These are phyloP conservation scores for Biscogniauxia sp. DNA, from an alignment of 2,329 filamentous ascomycete species.

Conservation along the genomic window DNA sequence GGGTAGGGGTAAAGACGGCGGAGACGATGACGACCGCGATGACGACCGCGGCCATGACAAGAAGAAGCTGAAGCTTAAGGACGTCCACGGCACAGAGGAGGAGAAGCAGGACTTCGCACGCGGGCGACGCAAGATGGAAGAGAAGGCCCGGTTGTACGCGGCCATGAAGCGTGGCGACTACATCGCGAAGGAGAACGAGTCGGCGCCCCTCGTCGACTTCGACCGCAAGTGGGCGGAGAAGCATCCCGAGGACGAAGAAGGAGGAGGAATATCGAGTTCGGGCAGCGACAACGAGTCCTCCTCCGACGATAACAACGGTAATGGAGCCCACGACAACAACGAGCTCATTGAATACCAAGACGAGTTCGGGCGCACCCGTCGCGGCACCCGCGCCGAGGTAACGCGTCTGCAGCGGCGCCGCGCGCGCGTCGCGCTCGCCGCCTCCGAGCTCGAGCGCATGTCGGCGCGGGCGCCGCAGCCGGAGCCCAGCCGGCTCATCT, in stretches of 20 bases:
- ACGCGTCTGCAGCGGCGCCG: conserved; percentile 59
- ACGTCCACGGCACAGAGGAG: conserved; percentile 54
- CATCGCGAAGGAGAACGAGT: conserved; percentile 62
- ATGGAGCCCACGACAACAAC: conserved; percentile 32
- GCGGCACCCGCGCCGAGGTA: conserved; percentile 67
- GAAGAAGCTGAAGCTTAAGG: conserved; percentile 49
- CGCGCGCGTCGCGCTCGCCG: conserved; percentile 50
- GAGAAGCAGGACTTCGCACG: conserved; percentile 68
- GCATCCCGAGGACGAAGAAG: conserved; percentile 48
- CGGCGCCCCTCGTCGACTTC: conserved; percentile 80
- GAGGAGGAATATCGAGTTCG: conserved; percentile 29
- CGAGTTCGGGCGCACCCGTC: conserved; percentile 83
- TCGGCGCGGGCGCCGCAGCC: conserved; percentile 53
- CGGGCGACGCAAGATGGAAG: conserved; percentile 78
- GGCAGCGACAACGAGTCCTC: conserved; percentile 68
- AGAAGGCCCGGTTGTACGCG: conserved; percentile 84
- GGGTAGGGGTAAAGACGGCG: conserved; percentile 28
- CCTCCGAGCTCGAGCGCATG: conserved; percentile 65
- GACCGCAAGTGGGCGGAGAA: conserved; percentile 90
- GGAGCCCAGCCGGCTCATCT: conserved; percentile 71
- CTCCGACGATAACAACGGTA: conserved; percentile 43
- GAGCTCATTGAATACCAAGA: conserved; percentile 85
- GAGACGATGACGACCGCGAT: conserved; percentile 1
- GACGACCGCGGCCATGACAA: conserved; percentile 48
- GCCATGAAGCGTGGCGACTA: conserved; percentile 90